These are phyloP conservation scores for Tuber calosporum DNA, from an alignment of 495 filamentous ascomycete genomes.

Conservation along the genomic window DNA sequence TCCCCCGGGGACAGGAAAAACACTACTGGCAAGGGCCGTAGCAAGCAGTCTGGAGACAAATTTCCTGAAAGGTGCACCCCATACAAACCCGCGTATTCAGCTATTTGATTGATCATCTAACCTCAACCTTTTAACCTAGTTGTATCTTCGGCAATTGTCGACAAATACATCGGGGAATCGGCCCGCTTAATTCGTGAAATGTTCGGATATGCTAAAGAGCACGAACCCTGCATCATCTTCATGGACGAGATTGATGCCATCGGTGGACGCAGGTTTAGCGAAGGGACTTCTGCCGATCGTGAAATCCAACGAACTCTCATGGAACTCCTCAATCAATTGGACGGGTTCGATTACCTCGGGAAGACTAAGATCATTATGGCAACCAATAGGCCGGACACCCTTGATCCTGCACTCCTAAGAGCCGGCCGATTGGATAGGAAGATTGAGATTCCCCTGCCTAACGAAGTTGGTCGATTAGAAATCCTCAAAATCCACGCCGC, in stretches of 20 bases:
- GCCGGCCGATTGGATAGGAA: constrained; percentile 94
- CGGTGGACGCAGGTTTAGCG: constrained; percentile 93
- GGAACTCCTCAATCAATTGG: constrained; percentile 97
- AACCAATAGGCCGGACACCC: constrained; percentile 94
- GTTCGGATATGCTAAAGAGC: constrained; percentile 99
- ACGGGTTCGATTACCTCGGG: constrained; percentile 98
- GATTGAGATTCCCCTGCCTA: constrained; percentile 98
- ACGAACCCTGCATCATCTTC: constrained; percentile 99
- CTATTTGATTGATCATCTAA: constrained; percentile 13
- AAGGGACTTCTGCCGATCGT: constrained; percentile 94
- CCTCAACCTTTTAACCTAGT: constrained; percentile 51
- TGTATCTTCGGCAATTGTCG: constrained; percentile 98
- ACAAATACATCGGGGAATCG: constrained; percentile 99
- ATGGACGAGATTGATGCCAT: constrained; percentile 99
- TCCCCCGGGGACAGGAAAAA: constrained; percentile 94
- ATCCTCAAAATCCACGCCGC: constrained; percentile 97
- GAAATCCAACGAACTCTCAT: constrained; percentile 99
- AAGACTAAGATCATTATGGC: constrained; percentile 99
- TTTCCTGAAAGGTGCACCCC: constrained; percentile 78
- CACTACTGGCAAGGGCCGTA: constrained; percentile 86
- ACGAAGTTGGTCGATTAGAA: constrained; percentile 94
- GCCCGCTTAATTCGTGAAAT: constrained; percentile 96
- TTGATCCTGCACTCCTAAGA: constrained; percentile 89
- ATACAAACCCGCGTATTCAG: constrained; percentile 1
- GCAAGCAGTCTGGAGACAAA: constrained; percentile 97